phyloP scores from a whole-genome alignment of 2,329 filamentous ascomycete species.

The Orbilia oligospora region DNA sequence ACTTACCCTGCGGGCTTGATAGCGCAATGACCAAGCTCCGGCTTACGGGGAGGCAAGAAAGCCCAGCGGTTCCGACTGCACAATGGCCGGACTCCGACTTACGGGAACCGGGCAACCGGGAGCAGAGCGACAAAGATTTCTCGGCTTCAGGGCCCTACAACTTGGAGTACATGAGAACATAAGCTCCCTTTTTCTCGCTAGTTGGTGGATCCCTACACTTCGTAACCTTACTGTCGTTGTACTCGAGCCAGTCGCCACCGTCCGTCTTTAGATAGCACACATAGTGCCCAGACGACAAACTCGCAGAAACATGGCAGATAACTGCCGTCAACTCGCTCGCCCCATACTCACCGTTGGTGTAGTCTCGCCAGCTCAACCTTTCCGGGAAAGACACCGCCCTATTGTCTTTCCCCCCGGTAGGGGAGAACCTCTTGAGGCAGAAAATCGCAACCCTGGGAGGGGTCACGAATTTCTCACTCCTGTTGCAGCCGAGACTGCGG shows the following conservation, averaged over 20 bases:
- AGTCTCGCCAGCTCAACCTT: conserved; percentile 22
- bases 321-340: conserved; percentile 36
- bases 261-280: conserved; percentile 29
- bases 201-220: conserved; percentile 21
- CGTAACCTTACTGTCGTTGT: conserved; percentile 36
- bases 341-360: neutral
- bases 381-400: conserved; percentile 42
- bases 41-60: neutral
- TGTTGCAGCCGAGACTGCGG: conserved; percentile 31
- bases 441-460: conserved; percentile 47
- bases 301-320: conserved; percentile 40
- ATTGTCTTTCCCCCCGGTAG: conserved; percentile 36
- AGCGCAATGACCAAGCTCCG: conserved; percentile 2
- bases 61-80: neutral
- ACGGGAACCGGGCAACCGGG: neutral
- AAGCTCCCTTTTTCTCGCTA: conserved; percentile 26
- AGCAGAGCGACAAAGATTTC: neutral
- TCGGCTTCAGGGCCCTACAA: neutral
- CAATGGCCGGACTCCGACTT: conserved; percentile 12
- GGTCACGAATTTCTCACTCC: conserved; percentile 32
- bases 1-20: neutral
- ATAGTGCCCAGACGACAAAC: conserved; percentile 27
- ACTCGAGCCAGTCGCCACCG: conserved; percentile 36
- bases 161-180: conserved; percentile 40
- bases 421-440: conserved; percentile 33